phyloP scores from a whole-genome alignment of 2,329 filamentous ascomycete genomes.

The Aspergillus sp. region DNA sequence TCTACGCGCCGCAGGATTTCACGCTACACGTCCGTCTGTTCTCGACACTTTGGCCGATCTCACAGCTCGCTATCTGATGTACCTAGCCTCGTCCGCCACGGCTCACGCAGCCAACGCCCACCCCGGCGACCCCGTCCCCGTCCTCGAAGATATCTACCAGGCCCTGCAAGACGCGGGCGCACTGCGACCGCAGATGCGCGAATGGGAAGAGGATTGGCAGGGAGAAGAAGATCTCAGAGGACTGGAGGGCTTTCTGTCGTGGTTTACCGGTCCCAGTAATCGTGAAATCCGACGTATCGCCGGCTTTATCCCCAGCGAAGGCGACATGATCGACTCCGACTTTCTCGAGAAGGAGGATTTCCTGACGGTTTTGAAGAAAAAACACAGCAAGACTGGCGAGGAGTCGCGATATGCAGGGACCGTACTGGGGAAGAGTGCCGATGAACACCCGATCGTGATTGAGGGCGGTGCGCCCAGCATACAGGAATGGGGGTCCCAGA shows the following conservation, averaged over 20 bases:
- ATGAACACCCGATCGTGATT: conserved; percentile 69
- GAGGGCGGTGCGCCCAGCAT: conserved; percentile 74
- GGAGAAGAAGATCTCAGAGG: conserved; percentile 75
- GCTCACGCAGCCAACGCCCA: conserved; percentile 69
- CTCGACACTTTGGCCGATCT: conserved; percentile 87
- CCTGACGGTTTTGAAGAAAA: conserved; percentile 78
- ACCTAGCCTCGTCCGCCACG: conserved; percentile 71
- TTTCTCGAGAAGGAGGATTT: conserved; percentile 66
- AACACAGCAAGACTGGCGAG: conserved; percentile 84
- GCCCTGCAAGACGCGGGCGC: conserved; percentile 80
- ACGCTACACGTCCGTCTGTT: conserved; percentile 74
- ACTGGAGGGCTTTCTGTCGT: conserved; percentile 72
- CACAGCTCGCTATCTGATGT: conserved; percentile 72
- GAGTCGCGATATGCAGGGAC: conserved; percentile 84
- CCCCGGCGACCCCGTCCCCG: conserved; percentile 58
- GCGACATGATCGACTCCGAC: conserved; percentile 48
- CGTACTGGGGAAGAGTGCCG: conserved; percentile 69
- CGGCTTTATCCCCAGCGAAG: conserved; percentile 60
- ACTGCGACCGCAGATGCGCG: conserved; percentile 65
- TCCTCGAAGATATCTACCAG: conserved; percentile 76
- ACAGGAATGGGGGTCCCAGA: conserved; percentile 57
- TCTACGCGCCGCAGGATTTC: conserved; percentile 86
- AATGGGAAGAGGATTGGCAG: conserved; percentile 65
- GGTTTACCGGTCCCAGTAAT: conserved; percentile 72
- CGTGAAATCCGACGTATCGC: conserved; percentile 79